Percentiles rank a stretch among this genome's conserved stretches.
Evolutionary conservation across 2,329 filamentous ascomycete species (phyloP).

Genomic region (Aspergillus fructus): DNA sequence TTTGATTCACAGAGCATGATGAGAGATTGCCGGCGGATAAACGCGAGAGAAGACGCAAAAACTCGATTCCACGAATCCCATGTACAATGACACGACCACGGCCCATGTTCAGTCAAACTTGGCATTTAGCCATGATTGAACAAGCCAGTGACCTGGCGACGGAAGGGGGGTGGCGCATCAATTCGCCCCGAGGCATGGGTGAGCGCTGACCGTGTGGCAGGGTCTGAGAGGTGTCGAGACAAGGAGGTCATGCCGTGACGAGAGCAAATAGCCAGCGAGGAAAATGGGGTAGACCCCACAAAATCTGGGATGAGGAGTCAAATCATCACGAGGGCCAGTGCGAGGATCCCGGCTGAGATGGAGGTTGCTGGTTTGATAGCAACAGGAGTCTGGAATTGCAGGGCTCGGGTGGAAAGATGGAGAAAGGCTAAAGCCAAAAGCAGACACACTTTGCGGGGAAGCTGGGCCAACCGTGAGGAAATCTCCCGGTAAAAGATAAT

Average conservation of each 20-base stretch:
- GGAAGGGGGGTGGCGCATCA: slow-evolving; percentile 7
- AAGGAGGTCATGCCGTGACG: slow-evolving; percentile 6
- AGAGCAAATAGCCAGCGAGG: slow-evolving; percentile 1
- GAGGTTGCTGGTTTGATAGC: background rate
- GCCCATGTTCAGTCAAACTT: slow-evolving; percentile 4
- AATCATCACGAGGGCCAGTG: background rate
- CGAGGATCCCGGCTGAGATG: background rate
- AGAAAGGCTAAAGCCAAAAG: background rate
- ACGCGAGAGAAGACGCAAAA: slow-evolving; percentile 14
- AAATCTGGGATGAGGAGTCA: slow-evolving; percentile 1
- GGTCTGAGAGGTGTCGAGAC: background rate
- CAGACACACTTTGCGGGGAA: slow-evolving; percentile 6
- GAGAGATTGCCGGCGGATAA: slow-evolving; percentile 9
- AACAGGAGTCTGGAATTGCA: background rate
- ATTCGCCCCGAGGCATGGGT: slow-evolving; percentile 13
- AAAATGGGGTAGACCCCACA: background rate
- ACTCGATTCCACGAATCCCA: slow-evolving; percentile 26
- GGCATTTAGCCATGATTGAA: slow-evolving; percentile 1
- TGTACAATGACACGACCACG: background rate
- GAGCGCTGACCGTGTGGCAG: background rate
- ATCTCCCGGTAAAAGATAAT: slow-evolving; percentile 67
- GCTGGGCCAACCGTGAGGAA: slow-evolving; percentile 55
- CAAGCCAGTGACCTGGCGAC: slow-evolving; percentile 1
- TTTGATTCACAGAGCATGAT: slow-evolving; percentile 1
- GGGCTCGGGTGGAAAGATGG: background rate